These are phyloP conservation scores for Beauveria caledonica DNA, from an alignment of 2,329 filamentous ascomycete species.

Conservation along the genomic window DNA sequence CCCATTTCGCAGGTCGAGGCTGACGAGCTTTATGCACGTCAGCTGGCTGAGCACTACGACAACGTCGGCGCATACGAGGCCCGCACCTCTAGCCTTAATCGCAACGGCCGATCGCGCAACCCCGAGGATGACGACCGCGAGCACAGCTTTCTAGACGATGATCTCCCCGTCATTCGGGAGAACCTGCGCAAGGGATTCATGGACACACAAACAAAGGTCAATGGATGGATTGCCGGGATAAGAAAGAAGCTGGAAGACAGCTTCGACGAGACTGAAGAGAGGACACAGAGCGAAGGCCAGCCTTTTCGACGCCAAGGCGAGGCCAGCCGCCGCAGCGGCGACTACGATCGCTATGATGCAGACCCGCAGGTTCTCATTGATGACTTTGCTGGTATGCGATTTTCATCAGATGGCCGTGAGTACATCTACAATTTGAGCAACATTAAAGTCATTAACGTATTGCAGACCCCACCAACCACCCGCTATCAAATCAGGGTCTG, in stretches of 20 bases:
- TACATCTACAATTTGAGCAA: conserved; percentile 11
- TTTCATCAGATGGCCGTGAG: conserved; percentile 55
- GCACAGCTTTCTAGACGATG: conserved; percentile 91
- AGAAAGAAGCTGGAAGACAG: conserved; percentile 93
- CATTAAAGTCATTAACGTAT: conserved; percentile 12
- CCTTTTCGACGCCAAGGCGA: conserved; percentile 48
- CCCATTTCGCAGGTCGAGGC: conserved; percentile 76
- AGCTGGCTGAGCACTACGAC: conserved; percentile 86
- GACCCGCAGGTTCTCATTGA: conserved; percentile 86
- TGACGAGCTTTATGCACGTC: conserved; percentile 85
- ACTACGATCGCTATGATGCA: conserved; percentile 88
- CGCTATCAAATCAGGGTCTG: conserved; percentile 67
- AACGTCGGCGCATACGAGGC: conserved; percentile 50
- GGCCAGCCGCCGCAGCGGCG: conserved; percentile 63
- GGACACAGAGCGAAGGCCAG: conserved; percentile 22
- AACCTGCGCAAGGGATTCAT: conserved; percentile 91
- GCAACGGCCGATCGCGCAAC: conserved; percentile 29
- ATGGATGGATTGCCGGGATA: conserved; percentile 82
- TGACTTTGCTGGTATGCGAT: conserved; percentile 69
- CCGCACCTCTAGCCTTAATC: conserved; percentile 40
- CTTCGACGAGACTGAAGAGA: conserved; percentile 59
- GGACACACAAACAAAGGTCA: conserved; percentile 89
- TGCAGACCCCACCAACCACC: conserved; percentile 40
- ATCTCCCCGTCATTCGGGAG: conserved; percentile 85
- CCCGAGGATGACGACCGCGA: conserved; percentile 55